Conservation (phyloP, 1,284 basidiomycete genomes). For the Afroboletus lepidellus region DNA sequence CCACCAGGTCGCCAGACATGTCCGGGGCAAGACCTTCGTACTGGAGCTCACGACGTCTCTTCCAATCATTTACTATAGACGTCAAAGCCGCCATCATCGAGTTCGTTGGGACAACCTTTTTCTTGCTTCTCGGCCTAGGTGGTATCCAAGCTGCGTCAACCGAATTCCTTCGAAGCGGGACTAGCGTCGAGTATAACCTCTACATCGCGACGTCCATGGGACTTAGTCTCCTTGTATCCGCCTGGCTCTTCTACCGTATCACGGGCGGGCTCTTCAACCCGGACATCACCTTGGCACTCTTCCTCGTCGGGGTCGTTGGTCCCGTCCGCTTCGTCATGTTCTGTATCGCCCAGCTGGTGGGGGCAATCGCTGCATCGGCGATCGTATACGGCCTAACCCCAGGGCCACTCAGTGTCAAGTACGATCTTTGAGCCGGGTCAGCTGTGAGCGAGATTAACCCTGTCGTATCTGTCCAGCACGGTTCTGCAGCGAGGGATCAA, state of each 20-base stretch:
- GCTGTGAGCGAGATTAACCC: conserved; percentile 2
- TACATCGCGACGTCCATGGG: conserved; percentile 68
- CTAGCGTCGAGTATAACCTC: conserved; percentile 43
- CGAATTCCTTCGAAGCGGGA: conserved; percentile 29
- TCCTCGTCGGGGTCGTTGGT: conserved; percentile 57
- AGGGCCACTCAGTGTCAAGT: conserved; percentile 58
- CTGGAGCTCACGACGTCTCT: conserved; percentile 29
- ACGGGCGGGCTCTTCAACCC: conserved; percentile 75
- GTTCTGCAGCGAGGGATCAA: conserved; percentile 45
- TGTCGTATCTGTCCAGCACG: conserved; percentile 37
- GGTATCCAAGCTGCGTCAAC: conserved; percentile 54
- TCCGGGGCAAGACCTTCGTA: conserved; percentile 1
- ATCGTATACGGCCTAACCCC: conserved; percentile 62
- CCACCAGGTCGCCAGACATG: no score
- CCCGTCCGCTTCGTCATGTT: conserved; percentile 64
- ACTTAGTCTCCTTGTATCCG: conserved; percentile 63
- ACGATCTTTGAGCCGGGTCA: conserved; percentile 20
- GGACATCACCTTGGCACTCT: conserved; percentile 61
- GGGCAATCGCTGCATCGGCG: conserved; percentile 61
- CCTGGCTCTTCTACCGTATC: conserved; percentile 74
- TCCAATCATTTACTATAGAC: conserved; percentile 33
- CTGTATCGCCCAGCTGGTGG: conserved; percentile 60
- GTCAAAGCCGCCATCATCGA: conserved; percentile 50
- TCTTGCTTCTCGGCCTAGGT: conserved; percentile 61
- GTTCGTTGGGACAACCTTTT: conserved; percentile 56